Conservation (phyloP, 768 basidiomycete species). For the Panellus pusillus region DNA sequence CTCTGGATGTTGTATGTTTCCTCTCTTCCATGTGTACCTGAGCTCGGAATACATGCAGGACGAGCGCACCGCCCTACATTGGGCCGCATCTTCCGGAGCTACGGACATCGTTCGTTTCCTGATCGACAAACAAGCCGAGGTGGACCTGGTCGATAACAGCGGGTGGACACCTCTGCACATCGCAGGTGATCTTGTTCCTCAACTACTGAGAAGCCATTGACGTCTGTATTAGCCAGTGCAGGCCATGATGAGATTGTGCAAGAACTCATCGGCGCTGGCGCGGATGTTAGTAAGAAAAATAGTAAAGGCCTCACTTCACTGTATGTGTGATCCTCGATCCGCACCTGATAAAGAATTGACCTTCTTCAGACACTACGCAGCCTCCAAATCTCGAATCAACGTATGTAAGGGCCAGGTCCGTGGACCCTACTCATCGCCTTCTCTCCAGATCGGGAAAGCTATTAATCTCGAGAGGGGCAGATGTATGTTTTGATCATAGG, state of each 20-base stretch:
- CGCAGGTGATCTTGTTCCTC: constrained; percentile 48
- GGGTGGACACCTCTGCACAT: constrained; percentile 84
- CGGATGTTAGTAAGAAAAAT: constrained; percentile 76
- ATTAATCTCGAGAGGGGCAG: constrained; percentile 84
- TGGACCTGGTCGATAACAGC: constrained; percentile 62
- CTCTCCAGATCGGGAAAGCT: constrained; percentile 79
- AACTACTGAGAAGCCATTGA: constrained; percentile 9
- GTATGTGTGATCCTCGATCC: constrained; percentile 45
- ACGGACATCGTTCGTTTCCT: constrained; percentile 67
- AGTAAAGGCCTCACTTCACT: constrained; percentile 82
- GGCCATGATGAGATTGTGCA: constrained; percentile 74
- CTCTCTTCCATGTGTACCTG: not conserved
- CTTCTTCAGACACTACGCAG: constrained; percentile 78
- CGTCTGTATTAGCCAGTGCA: constrained; percentile 61
- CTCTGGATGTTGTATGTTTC: constrained; percentile 56
- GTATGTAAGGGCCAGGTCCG: constrained; percentile 41
- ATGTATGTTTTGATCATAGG: constrained; percentile 58
- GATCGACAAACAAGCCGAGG: constrained; percentile 67
- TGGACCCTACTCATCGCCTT: constrained; percentile 29
- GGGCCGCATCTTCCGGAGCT: constrained; percentile 77
- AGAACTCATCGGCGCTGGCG: constrained; percentile 80
- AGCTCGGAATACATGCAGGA: constrained; percentile 46
- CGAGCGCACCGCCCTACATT: constrained; percentile 79
- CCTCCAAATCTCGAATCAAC: constrained; percentile 86
- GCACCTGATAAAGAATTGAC: constrained; percentile 17